Evolutionary conservation across 306 rosid species (phyloP), one percentile per base, ranked within the genome.

Genomic region (Casuarina cunninghamiana): DNA sequence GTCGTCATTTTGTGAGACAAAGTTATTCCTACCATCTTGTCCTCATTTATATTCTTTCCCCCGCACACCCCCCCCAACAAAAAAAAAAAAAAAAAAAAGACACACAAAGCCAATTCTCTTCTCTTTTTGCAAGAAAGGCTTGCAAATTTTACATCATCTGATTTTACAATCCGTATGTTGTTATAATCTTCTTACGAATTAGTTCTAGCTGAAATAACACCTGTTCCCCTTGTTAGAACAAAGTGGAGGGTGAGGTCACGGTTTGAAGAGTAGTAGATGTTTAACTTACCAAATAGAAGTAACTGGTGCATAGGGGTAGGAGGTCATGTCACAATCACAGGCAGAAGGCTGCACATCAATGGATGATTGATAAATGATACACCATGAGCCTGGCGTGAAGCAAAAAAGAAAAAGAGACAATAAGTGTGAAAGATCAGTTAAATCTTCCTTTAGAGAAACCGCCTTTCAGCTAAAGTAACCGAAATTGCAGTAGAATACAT

Each of bases 321-420:
- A 49, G 68, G 55, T 69, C 70, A 75, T 69, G 48, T 68, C 72
- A 73, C 74, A 62, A 12, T 68, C 72, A 70, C 75, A 48, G n/a
- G 63, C 48, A 70, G 75, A 78, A 79, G 72, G 57, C 55, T 53
- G 46, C 37, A 46, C 6, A 63, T 42, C 43, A 21, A 3, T 48
- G 68, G 32, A 54, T 71, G 62, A 53, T 35, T 57, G 61, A 71
- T 17, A 72, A 49, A 38, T 46, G 75, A 60, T 77, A 15, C 70
- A 43, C 57, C 63, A 70, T 77, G 57, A 21, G 74, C 77, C 66
- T 70, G 65, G 70, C 46, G 32, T 26, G 32, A 49, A 50, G 26
- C 16, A 54, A 74, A 53, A 21, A 45, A 2, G 63, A 5, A 46
- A 77, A 65, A 21, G 65, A 2, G 61, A 3, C 63, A 70, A 58